phyloP scores from a whole-genome alignment of 1,284 basidiomycete genomes.

The Ganoderma lingzhi region DNA sequence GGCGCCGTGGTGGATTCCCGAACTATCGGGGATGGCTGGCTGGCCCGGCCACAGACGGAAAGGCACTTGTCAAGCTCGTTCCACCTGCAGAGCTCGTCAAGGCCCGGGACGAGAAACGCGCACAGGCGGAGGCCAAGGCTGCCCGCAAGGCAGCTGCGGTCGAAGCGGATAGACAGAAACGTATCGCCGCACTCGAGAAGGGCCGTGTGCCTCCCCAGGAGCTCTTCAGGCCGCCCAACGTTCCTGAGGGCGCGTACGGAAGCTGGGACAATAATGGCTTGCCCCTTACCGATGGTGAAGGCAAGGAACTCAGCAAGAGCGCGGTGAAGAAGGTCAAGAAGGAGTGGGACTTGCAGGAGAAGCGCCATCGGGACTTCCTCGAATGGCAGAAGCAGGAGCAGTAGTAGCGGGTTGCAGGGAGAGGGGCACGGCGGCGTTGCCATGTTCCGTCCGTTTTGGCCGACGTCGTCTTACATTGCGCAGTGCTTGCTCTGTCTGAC shows the following conservation, averaged over 20 bases:
- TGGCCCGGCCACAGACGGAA: constrained; percentile 73
- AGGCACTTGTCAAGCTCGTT: constrained; percentile 93
- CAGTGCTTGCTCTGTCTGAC: not conserved
- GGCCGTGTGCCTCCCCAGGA: constrained; percentile 80
- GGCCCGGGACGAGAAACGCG: constrained; percentile 92
- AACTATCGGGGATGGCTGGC: not conserved
- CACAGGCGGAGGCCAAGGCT: constrained; percentile 77
- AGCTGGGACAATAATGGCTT: constrained; percentile 89
- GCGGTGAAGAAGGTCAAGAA: constrained; percentile 85
- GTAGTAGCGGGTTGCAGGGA: constrained; percentile 11
- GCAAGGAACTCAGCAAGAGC: constrained; percentile 88
- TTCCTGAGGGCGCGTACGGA: constrained; percentile 71
- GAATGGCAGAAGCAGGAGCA: constrained; percentile 59
- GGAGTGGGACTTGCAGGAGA: constrained; percentile 80
- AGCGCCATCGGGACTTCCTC: constrained; percentile 81
- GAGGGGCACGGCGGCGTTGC: constrained; percentile 2
- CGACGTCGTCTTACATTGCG: not conserved
- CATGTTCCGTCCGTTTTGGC: not conserved
- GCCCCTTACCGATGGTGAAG: constrained; percentile 85
- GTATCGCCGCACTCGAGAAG: constrained; percentile 85
- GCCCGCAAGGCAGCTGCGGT: constrained; percentile 82
- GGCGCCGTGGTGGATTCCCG: not conserved
- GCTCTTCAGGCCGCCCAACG: constrained; percentile 88
- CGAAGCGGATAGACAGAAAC: constrained; percentile 81
- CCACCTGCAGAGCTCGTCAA: constrained; percentile 85